A percentile compares a stretch with the other conserved stretches of the same genome.
phyloP scores from a whole-genome alignment of 441 rosid genomes.

The Erysimum pusillum region DNA sequence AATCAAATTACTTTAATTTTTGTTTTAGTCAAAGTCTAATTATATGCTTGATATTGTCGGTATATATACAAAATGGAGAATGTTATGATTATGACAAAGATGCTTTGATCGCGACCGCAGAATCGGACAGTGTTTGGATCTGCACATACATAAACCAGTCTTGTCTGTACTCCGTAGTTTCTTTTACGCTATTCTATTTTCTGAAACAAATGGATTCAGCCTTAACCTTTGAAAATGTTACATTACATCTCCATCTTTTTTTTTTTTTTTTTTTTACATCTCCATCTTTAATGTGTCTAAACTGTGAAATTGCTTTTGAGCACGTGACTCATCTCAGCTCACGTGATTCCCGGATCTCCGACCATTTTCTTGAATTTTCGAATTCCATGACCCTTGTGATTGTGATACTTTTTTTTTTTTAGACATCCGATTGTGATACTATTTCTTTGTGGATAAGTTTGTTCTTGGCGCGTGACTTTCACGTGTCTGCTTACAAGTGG shows the following conservation, averaged over 20 bases:
- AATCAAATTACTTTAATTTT: not conserved
- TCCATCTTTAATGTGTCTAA: conserved; percentile 1
- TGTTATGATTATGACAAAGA: conserved; percentile 24
- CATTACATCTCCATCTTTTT: conserved; percentile 1
- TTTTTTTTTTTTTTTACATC: no score
- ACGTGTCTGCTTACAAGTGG: conserved; percentile 35
- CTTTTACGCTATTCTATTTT: not conserved
- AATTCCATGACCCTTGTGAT: conserved; percentile 37
- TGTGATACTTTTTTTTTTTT: not conserved
- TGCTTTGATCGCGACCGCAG: conserved; percentile 31
- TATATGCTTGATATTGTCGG: conserved; percentile 18
- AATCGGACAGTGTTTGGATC: conserved; percentile 35
- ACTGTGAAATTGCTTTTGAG: conserved; percentile 32
- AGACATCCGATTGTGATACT: not conserved
- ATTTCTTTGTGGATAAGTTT: conserved; percentile 22
- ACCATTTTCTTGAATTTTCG: conserved; percentile 23
- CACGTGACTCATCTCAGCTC: conserved; percentile 39
- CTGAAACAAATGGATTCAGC: not conserved
- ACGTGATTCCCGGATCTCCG: conserved; percentile 42
- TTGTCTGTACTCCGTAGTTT: conserved; percentile 40
- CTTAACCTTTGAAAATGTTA: conserved; percentile 1
- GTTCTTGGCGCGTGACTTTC: conserved; percentile 35
- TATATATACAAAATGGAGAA: no score
- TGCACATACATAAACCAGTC: conserved; percentile 15
- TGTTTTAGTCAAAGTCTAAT: not conserved